Evolutionary conservation across 2,329 filamentous ascomycete genomes (phyloP).

Genomic region (Paraconiothyrium brasiliense): DNA sequence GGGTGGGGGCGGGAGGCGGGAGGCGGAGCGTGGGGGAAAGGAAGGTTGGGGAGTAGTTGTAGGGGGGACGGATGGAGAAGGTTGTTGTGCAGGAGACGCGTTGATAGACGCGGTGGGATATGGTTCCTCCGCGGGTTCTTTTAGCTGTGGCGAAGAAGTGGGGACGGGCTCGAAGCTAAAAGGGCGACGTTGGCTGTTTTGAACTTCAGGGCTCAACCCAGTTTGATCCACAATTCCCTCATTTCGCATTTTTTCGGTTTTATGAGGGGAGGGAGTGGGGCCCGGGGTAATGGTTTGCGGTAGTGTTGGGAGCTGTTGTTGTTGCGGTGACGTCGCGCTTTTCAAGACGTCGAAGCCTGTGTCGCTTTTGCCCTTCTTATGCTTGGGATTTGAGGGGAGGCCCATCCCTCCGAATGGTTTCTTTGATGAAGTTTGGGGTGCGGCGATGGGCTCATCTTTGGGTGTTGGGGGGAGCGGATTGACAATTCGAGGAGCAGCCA

Average conservation of each 20-base stretch:
- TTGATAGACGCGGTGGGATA: constrained; percentile 6
- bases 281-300: constrained; percentile 41
- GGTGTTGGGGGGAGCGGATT: constrained; percentile 44
- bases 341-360: constrained; percentile 50
- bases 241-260: constrained; percentile 25
- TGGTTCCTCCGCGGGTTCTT: constrained; percentile 16
- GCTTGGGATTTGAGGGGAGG: constrained; percentile 43
- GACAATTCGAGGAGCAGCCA: constrained; percentile 10
- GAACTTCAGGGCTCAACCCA: constrained; percentile 29
- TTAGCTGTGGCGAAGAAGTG: constrained; percentile 15
- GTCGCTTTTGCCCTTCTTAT: constrained; percentile 48
- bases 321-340: constrained; percentile 26
- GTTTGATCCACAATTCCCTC: constrained; percentile 17
- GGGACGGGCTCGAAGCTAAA: constrained; percentile 40
- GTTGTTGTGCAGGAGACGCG: constrained; percentile 11
- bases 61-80: constrained; percentile 4
- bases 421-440: constrained; percentile 32
- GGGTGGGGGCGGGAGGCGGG: constrained; percentile 11
- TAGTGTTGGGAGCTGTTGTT: constrained; percentile 22
- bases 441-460: constrained; percentile 29
- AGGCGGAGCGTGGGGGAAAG: constrained; percentile 20
- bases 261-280: constrained; percentile 40
- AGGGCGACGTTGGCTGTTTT: constrained; percentile 28
- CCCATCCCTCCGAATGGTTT: constrained; percentile 36
- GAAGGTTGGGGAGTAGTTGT: background rate